Evolutionary conservation across 495 filamentous ascomycete genomes (phyloP).

Genomic region (Aspergillus bridgeri): DNA sequence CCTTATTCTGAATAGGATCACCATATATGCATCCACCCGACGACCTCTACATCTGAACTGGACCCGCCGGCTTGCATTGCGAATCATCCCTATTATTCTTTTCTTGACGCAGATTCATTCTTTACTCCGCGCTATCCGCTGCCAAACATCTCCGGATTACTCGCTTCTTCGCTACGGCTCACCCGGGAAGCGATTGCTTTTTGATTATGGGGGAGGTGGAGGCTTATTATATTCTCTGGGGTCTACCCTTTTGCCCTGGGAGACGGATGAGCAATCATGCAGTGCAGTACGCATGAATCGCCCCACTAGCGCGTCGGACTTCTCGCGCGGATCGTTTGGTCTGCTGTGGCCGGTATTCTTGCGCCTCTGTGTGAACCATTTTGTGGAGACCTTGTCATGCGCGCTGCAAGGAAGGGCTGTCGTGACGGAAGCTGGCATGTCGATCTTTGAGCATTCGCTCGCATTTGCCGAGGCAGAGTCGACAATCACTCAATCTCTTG

Average conservation of each 20-base stretch:
- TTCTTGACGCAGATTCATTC: slow-evolving; percentile 63
- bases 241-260: slow-evolving; percentile 64
- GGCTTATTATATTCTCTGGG: slow-evolving; percentile 66
- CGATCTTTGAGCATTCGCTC: slow-evolving; percentile 91
- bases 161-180: slow-evolving; percentile 69
- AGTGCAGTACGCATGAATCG: slow-evolving; percentile 67
- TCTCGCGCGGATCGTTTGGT: slow-evolving; percentile 68
- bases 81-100: slow-evolving; percentile 71
- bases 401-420: slow-evolving; percentile 81
- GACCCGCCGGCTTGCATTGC: slow-evolving; percentile 67
- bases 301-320: slow-evolving; percentile 39
- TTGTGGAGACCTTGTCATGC: slow-evolving; percentile 81
- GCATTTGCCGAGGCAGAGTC: slow-evolving; percentile 96
- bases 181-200: slow-evolving; percentile 57
- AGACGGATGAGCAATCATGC: slow-evolving; percentile 67
- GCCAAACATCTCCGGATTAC: slow-evolving; percentile 83
- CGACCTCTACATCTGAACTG: slow-evolving; percentile 69
- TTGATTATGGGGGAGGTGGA: slow-evolving; percentile 71
- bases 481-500: slow-evolving; percentile 70
- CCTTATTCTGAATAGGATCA: slow-evolving; percentile 84
- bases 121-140: slow-evolving; percentile 82
- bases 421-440: slow-evolving; percentile 90
- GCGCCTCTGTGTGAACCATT: slow-evolving; percentile 77
- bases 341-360: slow-evolving; percentile 87
- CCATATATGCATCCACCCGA: slow-evolving; percentile 86